Conservation (phyloP, 1,284 basidiomycete species). For the Schizophyllum amplum region DNA sequence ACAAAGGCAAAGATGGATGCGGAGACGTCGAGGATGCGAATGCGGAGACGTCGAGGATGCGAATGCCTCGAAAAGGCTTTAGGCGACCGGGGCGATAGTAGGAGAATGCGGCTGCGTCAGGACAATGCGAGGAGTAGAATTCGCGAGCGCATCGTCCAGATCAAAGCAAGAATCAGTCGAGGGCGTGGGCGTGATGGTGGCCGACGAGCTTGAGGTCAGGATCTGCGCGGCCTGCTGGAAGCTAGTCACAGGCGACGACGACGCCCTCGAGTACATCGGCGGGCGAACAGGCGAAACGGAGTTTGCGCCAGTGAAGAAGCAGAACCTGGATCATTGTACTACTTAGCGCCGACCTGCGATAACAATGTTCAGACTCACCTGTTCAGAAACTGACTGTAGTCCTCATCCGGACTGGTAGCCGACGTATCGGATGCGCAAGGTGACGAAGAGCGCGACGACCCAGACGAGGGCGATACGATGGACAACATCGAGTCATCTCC, state of each 20-base stretch:
- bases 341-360: constrained; percentile 3
- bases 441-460: constrained; percentile 11
- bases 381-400: constrained; percentile 55
- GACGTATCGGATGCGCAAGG: constrained; percentile 1
- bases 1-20: too few relatives aligned
- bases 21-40: neutral
- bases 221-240: neutral
- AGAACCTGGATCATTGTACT: constrained; percentile 41
- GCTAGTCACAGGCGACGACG: neutral
- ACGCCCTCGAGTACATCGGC: neutral
- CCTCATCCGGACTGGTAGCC: constrained; percentile 22
- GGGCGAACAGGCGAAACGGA: constrained; percentile 13
- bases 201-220: constrained; percentile 4
- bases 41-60: neutral
- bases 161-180: neutral
- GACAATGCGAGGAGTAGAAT: neutral
- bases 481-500: constrained; percentile 13
- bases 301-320: constrained; percentile 61
- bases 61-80: neutral
- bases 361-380: constrained; percentile 35
- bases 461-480: constrained; percentile 14
- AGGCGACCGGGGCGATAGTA: neutral
- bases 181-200: neutral
- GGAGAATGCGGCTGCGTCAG: neutral
- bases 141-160: neutral